Evolutionary conservation across 495 filamentous ascomycete species (phyloP).

Genomic region (Annulohypoxylon maeteangense): DNA sequence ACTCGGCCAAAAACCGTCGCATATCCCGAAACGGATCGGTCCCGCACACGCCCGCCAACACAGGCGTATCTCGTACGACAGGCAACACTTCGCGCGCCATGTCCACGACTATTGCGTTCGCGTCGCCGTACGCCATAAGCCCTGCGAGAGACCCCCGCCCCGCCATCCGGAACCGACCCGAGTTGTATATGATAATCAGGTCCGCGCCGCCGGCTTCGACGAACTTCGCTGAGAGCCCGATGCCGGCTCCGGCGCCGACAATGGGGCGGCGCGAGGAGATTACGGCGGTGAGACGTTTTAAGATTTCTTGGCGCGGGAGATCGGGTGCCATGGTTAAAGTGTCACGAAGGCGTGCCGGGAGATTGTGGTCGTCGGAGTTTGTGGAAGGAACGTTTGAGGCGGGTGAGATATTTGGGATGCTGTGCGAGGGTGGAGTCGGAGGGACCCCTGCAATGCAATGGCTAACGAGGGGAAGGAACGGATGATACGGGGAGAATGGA

Average conservation of each 20-base stretch:
- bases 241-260: conserved; percentile 76
- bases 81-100: conserved; percentile 73
- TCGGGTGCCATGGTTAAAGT: conserved; percentile 47
- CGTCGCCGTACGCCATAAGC: conserved; percentile 77
- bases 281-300: conserved; percentile 62
- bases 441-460: not conserved
- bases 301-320: conserved; percentile 63
- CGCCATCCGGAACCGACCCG: conserved; percentile 78
- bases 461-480: not conserved
- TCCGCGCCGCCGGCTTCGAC: conserved; percentile 73
- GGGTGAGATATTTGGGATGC: not conserved
- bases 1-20: conserved; percentile 64
- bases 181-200: conserved; percentile 78
- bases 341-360: not conserved
- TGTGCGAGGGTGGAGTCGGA: not conserved
- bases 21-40: conserved; percentile 73
- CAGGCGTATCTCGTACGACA: conserved; percentile 67
- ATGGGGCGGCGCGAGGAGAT: conserved; percentile 66
- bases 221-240: conserved; percentile 76
- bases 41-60: conserved; percentile 74
- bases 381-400: not conserved
- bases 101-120: conserved; percentile 73
- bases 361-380: too few relatives aligned
- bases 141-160: conserved; percentile 75
- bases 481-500: not conserved